Evolutionary conservation across 495 filamentous ascomycete genomes (phyloP).

Genomic region (Rostrohypoxylon terebratum): DNA sequence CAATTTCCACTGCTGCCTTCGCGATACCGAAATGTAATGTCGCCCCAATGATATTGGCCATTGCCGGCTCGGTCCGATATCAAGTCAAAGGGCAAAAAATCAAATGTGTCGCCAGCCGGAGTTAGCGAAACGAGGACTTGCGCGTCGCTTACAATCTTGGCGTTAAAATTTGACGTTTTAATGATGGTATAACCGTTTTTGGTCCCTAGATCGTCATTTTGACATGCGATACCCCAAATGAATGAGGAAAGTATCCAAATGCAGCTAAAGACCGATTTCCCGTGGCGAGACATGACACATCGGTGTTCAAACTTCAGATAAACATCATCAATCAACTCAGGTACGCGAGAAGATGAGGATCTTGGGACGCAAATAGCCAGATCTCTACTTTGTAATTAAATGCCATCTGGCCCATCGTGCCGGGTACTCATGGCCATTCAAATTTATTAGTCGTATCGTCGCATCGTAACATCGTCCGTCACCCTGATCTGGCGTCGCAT

Average conservation of each 20-base stretch:
- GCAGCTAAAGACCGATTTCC: not conserved
- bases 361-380: slow-evolving; percentile 18
- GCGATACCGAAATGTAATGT: slow-evolving; percentile 63
- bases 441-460: slow-evolving; percentile 14
- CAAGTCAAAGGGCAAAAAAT: slow-evolving; percentile 62
- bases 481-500: slow-evolving; percentile 36
- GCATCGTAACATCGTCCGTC: slow-evolving; percentile 16
- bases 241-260: slow-evolving; percentile 53
- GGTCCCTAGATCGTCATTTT: slow-evolving; percentile 49
- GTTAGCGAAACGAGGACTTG: slow-evolving; percentile 59
- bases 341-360: not conserved
- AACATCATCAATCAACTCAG: not conserved
- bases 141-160: slow-evolving; percentile 52
- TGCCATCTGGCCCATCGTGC: slow-evolving; percentile 25
- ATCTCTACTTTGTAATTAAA: slow-evolving; percentile 15
- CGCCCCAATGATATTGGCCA: slow-evolving; percentile 65
- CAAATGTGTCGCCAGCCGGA: slow-evolving; percentile 54
- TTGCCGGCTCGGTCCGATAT: slow-evolving; percentile 55
- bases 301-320: not conserved
- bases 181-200: slow-evolving; percentile 52
- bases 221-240: slow-evolving; percentile 49
- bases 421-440: slow-evolving; percentile 32
- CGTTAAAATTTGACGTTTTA: slow-evolving; percentile 55
- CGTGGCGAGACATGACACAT: slow-evolving; percentile 34
- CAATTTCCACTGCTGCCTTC: slow-evolving; percentile 46